These are phyloP conservation scores for Aspergillus brunneoviolaceus DNA, from an alignment of 2,329 filamentous ascomycete species.

Conservation along the genomic window DNA sequence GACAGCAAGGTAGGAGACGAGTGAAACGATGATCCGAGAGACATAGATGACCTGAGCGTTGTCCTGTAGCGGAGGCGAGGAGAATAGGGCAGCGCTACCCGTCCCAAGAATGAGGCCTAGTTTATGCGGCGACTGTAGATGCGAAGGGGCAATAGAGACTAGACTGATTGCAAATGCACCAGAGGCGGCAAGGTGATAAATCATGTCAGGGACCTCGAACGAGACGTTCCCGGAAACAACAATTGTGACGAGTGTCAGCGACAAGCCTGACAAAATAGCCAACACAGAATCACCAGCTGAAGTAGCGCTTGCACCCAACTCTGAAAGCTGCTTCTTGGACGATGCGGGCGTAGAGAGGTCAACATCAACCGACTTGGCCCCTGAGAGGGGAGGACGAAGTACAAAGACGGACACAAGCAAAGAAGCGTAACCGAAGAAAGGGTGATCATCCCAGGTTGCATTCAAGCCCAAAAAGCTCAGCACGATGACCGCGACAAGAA, in stretches of 20 bases:
- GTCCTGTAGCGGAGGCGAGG: constrained; percentile 29
- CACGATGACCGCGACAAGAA: constrained; percentile 25
- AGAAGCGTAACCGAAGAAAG: constrained; percentile 49
- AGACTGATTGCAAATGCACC: constrained; percentile 30
- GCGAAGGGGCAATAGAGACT: constrained; percentile 22
- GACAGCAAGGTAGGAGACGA: constrained; percentile 32
- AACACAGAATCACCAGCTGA: constrained; percentile 29
- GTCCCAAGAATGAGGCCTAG: constrained; percentile 31
- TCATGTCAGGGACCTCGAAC: constrained; percentile 23
- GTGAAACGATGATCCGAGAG: constrained; percentile 27
- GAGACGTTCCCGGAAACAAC: constrained; percentile 24
- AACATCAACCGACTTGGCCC: constrained; percentile 19
- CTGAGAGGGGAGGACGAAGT: constrained; percentile 50
- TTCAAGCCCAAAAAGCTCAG: constrained; percentile 32
- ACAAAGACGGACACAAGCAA: constrained; percentile 48
- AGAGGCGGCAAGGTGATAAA: constrained; percentile 25
- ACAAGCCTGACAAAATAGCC: constrained; percentile 28
- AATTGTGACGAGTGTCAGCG: constrained; percentile 25
- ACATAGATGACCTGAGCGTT: constrained; percentile 29
- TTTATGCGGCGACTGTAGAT: constrained; percentile 33
- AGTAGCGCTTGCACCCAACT: constrained; percentile 8
- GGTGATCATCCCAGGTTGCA: constrained; percentile 35
- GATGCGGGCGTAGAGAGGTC: constrained; percentile 16
- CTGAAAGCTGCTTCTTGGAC: constrained; percentile 15
- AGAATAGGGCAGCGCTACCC: constrained; percentile 29